phyloP scores from a whole-genome alignment of 805 yeast genomes.

The Metschnikowia dekortorum region DNA sequence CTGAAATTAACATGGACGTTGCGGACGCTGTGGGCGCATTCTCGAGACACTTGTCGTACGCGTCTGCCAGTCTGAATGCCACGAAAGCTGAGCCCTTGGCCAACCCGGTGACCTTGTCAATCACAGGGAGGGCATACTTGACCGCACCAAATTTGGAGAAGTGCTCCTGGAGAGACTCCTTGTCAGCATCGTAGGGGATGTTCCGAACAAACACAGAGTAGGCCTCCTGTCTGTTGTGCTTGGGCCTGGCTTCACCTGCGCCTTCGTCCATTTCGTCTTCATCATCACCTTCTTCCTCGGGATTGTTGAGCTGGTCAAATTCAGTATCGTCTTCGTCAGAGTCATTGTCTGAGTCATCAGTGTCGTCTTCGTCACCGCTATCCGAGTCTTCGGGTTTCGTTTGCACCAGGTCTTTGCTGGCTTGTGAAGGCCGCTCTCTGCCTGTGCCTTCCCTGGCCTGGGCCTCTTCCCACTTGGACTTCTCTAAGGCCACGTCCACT shows the following conservation, averaged over 20 bases:
- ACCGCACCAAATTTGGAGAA: conserved; percentile 82
- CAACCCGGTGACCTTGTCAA: conserved; percentile 77
- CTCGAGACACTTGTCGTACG: conserved; percentile 63
- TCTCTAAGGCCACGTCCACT: conserved; percentile 90
- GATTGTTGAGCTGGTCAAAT: conserved; percentile 21
- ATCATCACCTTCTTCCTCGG: conserved; percentile 28
- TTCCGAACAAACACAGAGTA: conserved; percentile 84
- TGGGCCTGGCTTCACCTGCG: conserved; percentile 27
- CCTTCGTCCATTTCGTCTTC: conserved; percentile 13
- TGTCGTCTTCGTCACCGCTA: conserved; percentile 30
- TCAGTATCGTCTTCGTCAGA: conserved; percentile 28
- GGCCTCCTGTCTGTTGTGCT: conserved; percentile 59
- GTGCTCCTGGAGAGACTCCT: conserved; percentile 71
- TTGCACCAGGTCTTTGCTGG: conserved; percentile 35
- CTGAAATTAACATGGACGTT: conserved; percentile 74
- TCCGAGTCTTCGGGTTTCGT: conserved; percentile 32
- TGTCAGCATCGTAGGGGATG: conserved; percentile 90
- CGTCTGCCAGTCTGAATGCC: conserved; percentile 63
- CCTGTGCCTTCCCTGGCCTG: conserved; percentile 21
- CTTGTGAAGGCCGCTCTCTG: conserved; percentile 29
- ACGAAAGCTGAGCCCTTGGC: conserved; percentile 96
- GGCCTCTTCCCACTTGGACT: conserved; percentile 70
- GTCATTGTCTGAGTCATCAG: conserved; percentile 24
- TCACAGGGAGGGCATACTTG: conserved; percentile 88
- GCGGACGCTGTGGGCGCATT: conserved; percentile 70